A percentile compares a stretch with the other conserved stretches of the same genome.
Evolutionary conservation across 2,329 filamentous ascomycete genomes (phyloP).

Genomic region (Paecilomyces niveus): DNA sequence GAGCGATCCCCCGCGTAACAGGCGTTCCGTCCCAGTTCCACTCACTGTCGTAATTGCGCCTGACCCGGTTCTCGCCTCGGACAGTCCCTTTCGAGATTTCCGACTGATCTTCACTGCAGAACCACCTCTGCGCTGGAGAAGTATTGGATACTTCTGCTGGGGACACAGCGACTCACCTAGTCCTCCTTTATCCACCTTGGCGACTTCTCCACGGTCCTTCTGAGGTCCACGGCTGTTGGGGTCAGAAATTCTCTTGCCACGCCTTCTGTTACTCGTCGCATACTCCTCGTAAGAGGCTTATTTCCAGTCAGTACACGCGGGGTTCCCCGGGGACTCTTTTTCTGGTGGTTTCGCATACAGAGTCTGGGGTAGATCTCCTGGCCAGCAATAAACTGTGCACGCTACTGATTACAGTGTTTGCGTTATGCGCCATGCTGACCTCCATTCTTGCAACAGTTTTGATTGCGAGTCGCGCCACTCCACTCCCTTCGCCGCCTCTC

Average conservation of each 20-base stretch:
- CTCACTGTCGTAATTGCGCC: neutral
- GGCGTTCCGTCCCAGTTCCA: neutral
- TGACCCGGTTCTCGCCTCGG: neutral
- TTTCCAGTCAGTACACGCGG: neutral
- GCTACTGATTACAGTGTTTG: neutral
- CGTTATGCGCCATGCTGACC: neutral
- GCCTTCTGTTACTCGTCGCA: neutral
- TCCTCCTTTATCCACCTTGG: neutral
- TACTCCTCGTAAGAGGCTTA: neutral
- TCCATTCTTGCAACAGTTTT: neutral
- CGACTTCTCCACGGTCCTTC: neutral
- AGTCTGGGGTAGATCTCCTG: neutral
- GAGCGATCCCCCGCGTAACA: neutral
- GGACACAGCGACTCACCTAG: neutral
- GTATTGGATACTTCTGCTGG: neutral
- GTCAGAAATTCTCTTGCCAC: neutral
- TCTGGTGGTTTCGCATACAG: neutral
- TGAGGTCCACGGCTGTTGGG: neutral
- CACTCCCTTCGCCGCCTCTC: neutral
- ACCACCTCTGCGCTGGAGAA: neutral
- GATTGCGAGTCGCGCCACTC: neutral
- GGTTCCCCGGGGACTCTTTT: neutral
- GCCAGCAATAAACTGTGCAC: neutral
- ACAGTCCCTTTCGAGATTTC: neutral
- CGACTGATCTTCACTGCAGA: neutral